Base-by-base conservation (phyloP, 2,329 filamentous ascomycete species). In the Fusarium sarcochroum region DNA sequence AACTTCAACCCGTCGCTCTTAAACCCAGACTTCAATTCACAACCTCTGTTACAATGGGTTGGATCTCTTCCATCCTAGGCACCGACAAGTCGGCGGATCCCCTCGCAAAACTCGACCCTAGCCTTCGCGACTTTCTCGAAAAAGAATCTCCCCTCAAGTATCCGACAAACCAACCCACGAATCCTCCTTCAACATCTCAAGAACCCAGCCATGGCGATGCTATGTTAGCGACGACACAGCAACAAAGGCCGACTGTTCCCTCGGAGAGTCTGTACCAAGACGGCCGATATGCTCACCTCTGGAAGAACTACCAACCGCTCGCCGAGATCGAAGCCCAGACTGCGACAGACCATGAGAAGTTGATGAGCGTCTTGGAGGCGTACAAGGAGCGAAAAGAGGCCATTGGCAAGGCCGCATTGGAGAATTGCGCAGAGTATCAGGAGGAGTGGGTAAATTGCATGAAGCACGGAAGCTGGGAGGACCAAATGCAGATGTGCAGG, bases 351-450 rank as follows among this genome's bases (percentile, higher is more conserved):
- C 89, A 93, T 74, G 94, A 97, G 76, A 91, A 92, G 78, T 86
- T 97, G 69, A 86, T 87, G 77, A 89, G 93, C 76, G 90, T 98
- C 57, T 83, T 98, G 51, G 91, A 95, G 53, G 90, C 89, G 8
- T 97, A 91, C 85, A 97, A 97, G 78, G 89, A 93, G 76, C 90
- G 94, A 65, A 93, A 92, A 77, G 87, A 88, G 34, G 86, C 89
- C 56, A 92, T 98, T 65, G 93, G 92, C 30, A 85, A 87, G 41
- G 92, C 93, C 2, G 94, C 95, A 11, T 84, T 97, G 75, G 96
- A 99, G 82, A 99, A 98, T 78, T 99, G 96, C 80, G 91, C 93
- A 1, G 79, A 94, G 63, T 93, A 97, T 77, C 93, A 98, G 81
- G 85, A 93, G 76, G 90, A 91, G 60, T 91, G 97, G 84, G 89